phyloP scores from a whole-genome alignment of 2,329 filamentous ascomycete species.

The Madurella mycetomatis region DNA sequence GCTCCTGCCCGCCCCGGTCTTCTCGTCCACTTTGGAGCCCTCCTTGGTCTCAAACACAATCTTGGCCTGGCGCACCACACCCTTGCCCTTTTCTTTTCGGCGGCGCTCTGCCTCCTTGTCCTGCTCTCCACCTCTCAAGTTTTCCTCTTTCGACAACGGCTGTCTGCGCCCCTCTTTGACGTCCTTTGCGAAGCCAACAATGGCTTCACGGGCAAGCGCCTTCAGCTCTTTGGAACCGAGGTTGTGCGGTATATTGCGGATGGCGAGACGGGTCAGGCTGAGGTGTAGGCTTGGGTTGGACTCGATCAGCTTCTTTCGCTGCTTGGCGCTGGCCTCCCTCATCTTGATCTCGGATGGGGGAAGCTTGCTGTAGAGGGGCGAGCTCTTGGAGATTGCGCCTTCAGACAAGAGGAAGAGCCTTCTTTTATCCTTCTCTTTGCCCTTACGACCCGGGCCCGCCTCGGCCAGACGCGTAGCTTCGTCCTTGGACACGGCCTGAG shows the following conservation, averaged over 20 bases:
- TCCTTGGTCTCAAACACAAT: conserved; percentile 86
- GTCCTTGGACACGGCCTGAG: conserved; percentile 77
- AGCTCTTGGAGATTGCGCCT: conserved; percentile 73
- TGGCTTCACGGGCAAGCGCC: conserved; percentile 81
- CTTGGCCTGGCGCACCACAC: conserved; percentile 88
- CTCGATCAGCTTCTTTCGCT: conserved; percentile 87
- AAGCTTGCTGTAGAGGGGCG: conserved; percentile 71
- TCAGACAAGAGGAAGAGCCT: conserved; percentile 83
- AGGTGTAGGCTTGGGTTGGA: conserved; percentile 85
- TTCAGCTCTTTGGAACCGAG: conserved; percentile 86
- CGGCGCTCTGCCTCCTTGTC: conserved; percentile 76
- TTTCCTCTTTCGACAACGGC: conserved; percentile 85
- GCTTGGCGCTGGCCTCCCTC: conserved; percentile 79
- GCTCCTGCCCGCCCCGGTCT: conserved; percentile 72
- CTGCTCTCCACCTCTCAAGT: conserved; percentile 70
- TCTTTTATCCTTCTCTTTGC: conserved; percentile 78
- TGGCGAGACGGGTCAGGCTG: conserved; percentile 80
- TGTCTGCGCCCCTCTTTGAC: conserved; percentile 73
- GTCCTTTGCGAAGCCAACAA: conserved; percentile 90
- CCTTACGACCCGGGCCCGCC: conserved; percentile 58
- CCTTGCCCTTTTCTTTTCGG: conserved; percentile 76
- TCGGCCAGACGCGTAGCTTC: conserved; percentile 74
- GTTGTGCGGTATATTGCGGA: conserved; percentile 85
- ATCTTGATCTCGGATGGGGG: conserved; percentile 78
- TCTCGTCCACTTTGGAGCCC: conserved; percentile 77